phyloP scores from a whole-genome alignment of 176 grass and related monocot species.

The Zea luxurians region DNA sequence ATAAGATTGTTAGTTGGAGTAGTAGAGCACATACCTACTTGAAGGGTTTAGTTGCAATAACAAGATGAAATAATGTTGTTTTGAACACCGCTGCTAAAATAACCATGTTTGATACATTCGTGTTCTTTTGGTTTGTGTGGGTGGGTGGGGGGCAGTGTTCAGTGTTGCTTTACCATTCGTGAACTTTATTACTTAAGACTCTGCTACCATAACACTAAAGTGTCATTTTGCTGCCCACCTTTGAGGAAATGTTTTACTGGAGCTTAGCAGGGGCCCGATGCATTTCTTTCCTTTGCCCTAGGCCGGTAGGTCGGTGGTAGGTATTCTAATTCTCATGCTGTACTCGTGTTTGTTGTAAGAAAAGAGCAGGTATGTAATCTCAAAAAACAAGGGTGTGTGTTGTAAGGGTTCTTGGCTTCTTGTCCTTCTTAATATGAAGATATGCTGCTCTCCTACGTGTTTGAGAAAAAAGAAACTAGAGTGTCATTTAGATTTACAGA shows the following conservation, averaged over 20 bases:
- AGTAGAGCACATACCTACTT: constrained; percentile 15
- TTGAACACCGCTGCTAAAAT: constrained; percentile 3
- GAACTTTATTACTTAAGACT: background rate
- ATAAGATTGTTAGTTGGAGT: constrained; percentile 13
- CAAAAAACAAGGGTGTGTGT: background rate
- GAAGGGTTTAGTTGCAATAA: background rate
- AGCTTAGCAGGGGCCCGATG: background rate
- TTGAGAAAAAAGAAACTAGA: background rate
- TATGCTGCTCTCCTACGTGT: background rate
- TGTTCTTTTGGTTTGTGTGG: background rate
- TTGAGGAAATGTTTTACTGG: background rate
- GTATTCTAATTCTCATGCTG: background rate
- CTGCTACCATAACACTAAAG: background rate
- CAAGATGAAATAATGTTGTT: background rate
- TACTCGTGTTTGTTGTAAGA: background rate
- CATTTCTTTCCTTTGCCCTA: background rate
- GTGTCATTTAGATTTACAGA: constrained; percentile 11
- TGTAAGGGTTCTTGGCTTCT: background rate
- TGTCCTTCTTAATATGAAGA: background rate
- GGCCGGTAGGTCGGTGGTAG: background rate
- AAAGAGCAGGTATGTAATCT: background rate
- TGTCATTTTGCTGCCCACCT: background rate
- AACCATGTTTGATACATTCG: background rate
- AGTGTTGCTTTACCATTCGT: background rate
- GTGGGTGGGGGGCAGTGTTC: background rate